Evolutionary conservation across 306 rosid genomes (phyloP).

Genomic region (Pyrus pyrifolia): DNA sequence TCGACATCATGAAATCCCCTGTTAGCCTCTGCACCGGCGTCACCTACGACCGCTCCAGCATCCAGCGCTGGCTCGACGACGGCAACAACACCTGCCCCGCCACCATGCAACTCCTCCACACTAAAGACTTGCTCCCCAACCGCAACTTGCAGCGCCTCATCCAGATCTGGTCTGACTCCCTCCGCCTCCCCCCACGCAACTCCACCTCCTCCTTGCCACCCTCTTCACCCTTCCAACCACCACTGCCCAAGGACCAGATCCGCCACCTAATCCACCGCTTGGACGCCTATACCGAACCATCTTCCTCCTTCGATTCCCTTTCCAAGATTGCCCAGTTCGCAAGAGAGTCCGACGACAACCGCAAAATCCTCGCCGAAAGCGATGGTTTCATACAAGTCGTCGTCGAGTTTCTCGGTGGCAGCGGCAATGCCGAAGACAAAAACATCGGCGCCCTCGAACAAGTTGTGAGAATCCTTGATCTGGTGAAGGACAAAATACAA

Average conservation of each 20-base stretch:
- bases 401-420: conserved; percentile 34
- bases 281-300: neutral
- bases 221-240: neutral
- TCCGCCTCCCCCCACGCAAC: conserved; percentile 21
- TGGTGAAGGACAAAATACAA: conserved; percentile 27
- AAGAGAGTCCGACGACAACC: conserved; percentile 48
- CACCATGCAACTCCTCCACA: conserved; percentile 84
- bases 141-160: conserved; percentile 77
- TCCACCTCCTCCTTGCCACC: conserved; percentile 32
- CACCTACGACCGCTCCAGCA: conserved; percentile 89
- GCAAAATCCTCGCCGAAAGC: conserved; percentile 38
- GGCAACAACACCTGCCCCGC: conserved; percentile 98
- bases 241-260: conserved; percentile 31
- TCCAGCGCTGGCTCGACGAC: conserved; percentile 92
- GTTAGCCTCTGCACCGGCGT: conserved; percentile 94
- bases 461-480: conserved; percentile 36
- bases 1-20: conserved; percentile 90
- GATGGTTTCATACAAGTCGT: conserved; percentile 43
- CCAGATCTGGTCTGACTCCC: conserved; percentile 88
- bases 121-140: conserved; percentile 74
- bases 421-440: conserved; percentile 37
- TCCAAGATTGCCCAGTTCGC: conserved; percentile 43
- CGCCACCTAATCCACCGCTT: conserved; percentile 24
- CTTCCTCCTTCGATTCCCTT: conserved; percentile 22
- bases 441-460: conserved; percentile 33